phyloP scores from a whole-genome alignment of 2,329 filamentous ascomycete genomes.

The Orbilia blumenaviensis region DNA sequence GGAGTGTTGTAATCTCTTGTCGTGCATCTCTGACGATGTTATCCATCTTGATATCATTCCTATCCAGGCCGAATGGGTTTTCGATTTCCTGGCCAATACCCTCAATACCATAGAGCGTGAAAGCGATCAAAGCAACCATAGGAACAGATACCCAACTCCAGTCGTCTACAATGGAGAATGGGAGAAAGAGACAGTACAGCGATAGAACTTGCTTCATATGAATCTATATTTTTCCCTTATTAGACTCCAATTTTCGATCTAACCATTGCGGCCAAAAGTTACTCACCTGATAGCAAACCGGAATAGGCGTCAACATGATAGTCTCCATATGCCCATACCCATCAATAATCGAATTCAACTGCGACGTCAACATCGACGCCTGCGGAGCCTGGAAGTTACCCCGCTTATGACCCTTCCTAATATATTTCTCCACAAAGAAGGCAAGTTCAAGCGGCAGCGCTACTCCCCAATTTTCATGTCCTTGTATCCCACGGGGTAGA shows the following conservation, averaged over 20 bases:
- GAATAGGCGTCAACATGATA: slow-evolving; percentile 70
- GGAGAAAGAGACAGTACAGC: slow-evolving; percentile 70
- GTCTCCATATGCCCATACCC: slow-evolving; percentile 73
- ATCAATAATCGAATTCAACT: slow-evolving; percentile 68
- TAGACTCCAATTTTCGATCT: not conserved
- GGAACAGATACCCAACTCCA: slow-evolving; percentile 71
- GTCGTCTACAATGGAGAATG: slow-evolving; percentile 71
- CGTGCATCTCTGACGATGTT: slow-evolving; percentile 70
- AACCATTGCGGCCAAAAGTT: not conserved
- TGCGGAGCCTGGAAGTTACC: slow-evolving; percentile 71
- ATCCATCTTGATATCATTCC: slow-evolving; percentile 75
- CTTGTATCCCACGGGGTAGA: slow-evolving; percentile 65
- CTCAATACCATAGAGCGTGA: slow-evolving; percentile 67
- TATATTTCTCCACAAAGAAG: slow-evolving; percentile 69
- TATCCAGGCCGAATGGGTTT: slow-evolving; percentile 73
- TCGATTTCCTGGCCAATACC: slow-evolving; percentile 71
- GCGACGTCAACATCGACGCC: slow-evolving; percentile 69
- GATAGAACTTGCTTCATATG: slow-evolving; percentile 72
- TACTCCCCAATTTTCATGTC: slow-evolving; percentile 69
- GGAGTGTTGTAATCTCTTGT: slow-evolving; percentile 67
- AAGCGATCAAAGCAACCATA: slow-evolving; percentile 69
- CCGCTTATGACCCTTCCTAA: slow-evolving; percentile 64
- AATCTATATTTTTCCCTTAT: slow-evolving; percentile 62
- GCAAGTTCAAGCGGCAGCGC: slow-evolving; percentile 69
- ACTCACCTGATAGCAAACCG: slow-evolving; percentile 67